Base-by-base conservation (phyloP, 805 yeast genomes). In the Wickerhamomyces kurtzmanii region DNA sequence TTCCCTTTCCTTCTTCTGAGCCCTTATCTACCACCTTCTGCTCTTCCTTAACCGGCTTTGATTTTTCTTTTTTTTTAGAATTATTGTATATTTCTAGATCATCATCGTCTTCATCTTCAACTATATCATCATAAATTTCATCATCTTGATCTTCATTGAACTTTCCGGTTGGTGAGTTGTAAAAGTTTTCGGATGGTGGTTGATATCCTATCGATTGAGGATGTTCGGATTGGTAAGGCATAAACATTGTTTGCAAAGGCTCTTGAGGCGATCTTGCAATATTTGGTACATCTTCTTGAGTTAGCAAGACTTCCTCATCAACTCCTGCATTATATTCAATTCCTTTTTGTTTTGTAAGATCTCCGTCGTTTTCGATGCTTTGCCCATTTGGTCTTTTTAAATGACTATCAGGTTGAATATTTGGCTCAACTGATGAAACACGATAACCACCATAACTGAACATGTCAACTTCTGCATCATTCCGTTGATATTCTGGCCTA, bases 41-140 rank as follows among this genome's bases (percentile, higher is more conserved):
- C 22, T 43, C 42, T 28, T 36, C 38, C 35, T 41, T 43, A 29
- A 27, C 38, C 18, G 33, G 39, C 23, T 34, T 34, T 30, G 37
- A 42, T 23, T 36, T 32, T 17, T 36, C 31, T 25, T 36, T 37
- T 30, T 39, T 33, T 23, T 33, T 34, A 17, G 30, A 24, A 6
- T 31, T 21, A 15, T 15, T 31, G 17, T 32, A 21, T 36, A 30
- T 32, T 37, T 34, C 55, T 55, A 20, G 36, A 20, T 53, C 57
- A 13, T 59, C 63, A 12, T 55, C 62, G 15, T 64, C 62, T 13
- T 59, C 68, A 15, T 57, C 59, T 23, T 53, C 62, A n/a, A 52
- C 57, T 23, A 57, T 57, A 23, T 63, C 70, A 18, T 64, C 70
- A 12, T 62, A 70, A 12, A 62, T 71, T 2, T 69, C 76, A 11